phyloP scores from a whole-genome alignment of 2,329 filamentous ascomycete genomes.

The Gliomastix tumulicola region DNA sequence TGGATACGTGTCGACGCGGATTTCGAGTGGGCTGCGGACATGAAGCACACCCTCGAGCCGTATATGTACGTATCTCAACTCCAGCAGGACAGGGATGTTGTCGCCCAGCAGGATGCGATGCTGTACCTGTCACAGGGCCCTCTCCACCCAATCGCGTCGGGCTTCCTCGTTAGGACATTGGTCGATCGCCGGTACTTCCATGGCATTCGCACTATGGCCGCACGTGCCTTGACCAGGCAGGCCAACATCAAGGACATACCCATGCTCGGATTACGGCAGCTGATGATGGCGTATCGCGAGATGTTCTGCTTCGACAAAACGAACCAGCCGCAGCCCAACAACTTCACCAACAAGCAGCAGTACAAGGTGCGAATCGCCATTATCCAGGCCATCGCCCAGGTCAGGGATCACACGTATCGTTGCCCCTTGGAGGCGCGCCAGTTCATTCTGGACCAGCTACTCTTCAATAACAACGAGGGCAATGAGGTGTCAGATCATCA shows the following conservation, averaged over 20 bases:
- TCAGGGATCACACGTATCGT: constrained; percentile 67
- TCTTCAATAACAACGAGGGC: constrained; percentile 89
- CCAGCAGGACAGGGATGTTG: constrained; percentile 93
- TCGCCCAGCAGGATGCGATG: constrained; percentile 75
- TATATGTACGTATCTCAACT: constrained; percentile 99
- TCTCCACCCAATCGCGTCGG: constrained; percentile 76
- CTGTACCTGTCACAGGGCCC: constrained; percentile 62
- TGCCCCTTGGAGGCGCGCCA: constrained; percentile 73
- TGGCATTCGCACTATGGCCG: constrained; percentile 82
- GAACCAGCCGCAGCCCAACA: constrained; percentile 77
- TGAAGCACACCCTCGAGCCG: constrained; percentile 73
- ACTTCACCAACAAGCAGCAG: constrained; percentile 79
- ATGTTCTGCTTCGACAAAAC: constrained; percentile 80
- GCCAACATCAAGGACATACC: constrained; percentile 58
- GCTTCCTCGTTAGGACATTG: constrained; percentile 80
- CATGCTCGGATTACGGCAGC: constrained; percentile 75
- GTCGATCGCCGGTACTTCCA: constrained; percentile 92
- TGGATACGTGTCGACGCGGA: constrained; percentile 98
- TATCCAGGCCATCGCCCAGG: constrained; percentile 68
- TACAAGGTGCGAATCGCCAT: constrained; percentile 85
- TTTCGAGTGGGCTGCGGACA: constrained; percentile 93
- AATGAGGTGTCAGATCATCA: constrained; percentile 86
- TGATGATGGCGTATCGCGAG: constrained; percentile 79
- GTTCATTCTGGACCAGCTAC: constrained; percentile 83
- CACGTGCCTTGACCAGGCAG: constrained; percentile 69